phyloP scores from a whole-genome alignment of 148 eudicot species.

The Vaccinium vitisidaea region DNA sequence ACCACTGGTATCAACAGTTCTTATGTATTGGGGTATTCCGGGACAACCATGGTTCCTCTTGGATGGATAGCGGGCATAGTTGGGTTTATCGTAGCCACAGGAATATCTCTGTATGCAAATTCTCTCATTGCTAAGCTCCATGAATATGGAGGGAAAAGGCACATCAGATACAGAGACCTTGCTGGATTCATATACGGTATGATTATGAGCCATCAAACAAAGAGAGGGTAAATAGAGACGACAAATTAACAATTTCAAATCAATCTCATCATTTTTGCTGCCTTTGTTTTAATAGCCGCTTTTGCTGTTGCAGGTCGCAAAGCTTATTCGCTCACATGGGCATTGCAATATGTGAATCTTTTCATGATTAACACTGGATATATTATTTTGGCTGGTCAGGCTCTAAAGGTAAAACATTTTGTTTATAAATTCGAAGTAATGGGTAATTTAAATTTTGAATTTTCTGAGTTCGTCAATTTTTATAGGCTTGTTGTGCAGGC shows the following conservation, averaged over 20 bases:
- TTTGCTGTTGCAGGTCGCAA: constrained; percentile 45
- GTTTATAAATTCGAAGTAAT: neutral
- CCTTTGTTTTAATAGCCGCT: neutral
- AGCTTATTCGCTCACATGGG: constrained; percentile 84
- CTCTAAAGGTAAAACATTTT: constrained; percentile 50
- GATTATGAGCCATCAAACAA: constrained; percentile 34
- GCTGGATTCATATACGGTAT: constrained; percentile 86
- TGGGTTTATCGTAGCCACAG: constrained; percentile 60
- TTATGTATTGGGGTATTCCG: constrained; percentile 82
- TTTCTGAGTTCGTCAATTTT: too few relatives aligned
- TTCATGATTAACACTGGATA: constrained; percentile 91
- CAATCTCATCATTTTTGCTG: neutral
- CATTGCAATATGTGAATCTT: constrained; percentile 78
- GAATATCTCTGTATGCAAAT: constrained; percentile 71
- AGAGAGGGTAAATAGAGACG: neutral
- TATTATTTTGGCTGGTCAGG: constrained; percentile 76
- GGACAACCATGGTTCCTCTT: constrained; percentile 79
- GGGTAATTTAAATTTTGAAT: neutral
- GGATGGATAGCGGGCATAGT: constrained; percentile 80
- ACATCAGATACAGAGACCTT: constrained; percentile 88
- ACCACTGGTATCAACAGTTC: constrained; percentile 89
- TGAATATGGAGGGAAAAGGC: constrained; percentile 79
- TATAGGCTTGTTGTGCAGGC: constrained; percentile 54
- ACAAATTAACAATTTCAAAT: neutral
- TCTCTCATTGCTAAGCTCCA: constrained; percentile 83